Conservation (phyloP, 2,329 filamentous ascomycete species). For the Diaporthe destruens region DNA sequence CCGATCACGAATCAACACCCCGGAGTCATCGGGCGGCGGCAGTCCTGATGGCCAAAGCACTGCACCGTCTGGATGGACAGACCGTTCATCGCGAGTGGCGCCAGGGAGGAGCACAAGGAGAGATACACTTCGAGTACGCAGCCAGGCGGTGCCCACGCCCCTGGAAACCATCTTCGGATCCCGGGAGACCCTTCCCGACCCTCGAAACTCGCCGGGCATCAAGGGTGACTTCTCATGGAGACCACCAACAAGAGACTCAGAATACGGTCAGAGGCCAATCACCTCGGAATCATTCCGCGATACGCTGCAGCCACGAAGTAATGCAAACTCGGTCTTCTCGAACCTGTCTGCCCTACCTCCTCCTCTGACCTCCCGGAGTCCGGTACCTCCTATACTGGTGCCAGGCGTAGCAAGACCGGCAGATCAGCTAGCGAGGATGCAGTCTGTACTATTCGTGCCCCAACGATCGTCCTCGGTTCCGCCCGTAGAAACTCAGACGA, state of each 20-base stretch:
- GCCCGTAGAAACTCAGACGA: neutral
- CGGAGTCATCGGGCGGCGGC: conserved; percentile 4
- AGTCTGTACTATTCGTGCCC: neutral
- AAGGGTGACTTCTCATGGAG: conserved; percentile 38
- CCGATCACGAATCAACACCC: conserved; percentile 18
- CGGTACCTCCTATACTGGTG: neutral
- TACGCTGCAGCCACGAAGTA: conserved; percentile 6
- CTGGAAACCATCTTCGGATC: conserved; percentile 38
- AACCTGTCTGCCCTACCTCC: conserved; percentile 9
- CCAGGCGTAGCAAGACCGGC: neutral
- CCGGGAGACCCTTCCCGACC: neutral
- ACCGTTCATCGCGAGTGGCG: neutral
- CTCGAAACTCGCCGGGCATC: conserved; percentile 1
- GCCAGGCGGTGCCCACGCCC: conserved; percentile 33
- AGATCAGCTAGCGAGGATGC: neutral
- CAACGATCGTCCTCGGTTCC: conserved; percentile 11
- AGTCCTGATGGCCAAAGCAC: neutral
- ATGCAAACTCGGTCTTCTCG: conserved; percentile 1
- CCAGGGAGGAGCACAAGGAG: neutral
- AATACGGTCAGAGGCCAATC: neutral
- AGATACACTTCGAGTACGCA: conserved; percentile 18
- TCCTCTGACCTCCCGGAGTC: neutral
- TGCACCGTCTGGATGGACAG: neutral
- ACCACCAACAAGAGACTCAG: conserved; percentile 29
- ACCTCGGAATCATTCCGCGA: conserved; percentile 2